phyloP scores from a whole-genome alignment of 805 yeast genomes.

The Suhomyces tanzawaensis region DNA sequence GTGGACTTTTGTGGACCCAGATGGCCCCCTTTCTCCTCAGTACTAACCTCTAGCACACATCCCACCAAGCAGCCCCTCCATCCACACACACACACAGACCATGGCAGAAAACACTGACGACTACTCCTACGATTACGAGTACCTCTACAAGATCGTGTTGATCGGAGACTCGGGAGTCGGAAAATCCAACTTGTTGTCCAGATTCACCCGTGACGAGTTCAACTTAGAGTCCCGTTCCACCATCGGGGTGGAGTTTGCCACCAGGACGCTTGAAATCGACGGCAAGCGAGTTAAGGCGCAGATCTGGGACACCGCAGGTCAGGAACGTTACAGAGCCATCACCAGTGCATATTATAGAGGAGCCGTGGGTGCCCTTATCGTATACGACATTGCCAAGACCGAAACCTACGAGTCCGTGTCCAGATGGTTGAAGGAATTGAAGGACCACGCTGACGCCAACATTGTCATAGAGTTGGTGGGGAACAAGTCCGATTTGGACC shows the following conservation, averaged over 20 bases:
- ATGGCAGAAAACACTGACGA: conserved; percentile 45
- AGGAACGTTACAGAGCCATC: conserved; percentile 96
- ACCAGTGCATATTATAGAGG: conserved; percentile 97
- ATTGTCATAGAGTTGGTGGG: conserved; percentile 93
- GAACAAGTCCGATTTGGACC: conserved; percentile 86
- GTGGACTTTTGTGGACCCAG: too few relatives aligned
- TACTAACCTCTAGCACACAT: too few relatives aligned
- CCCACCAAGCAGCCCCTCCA: too few relatives aligned
- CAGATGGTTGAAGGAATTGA: conserved; percentile 87
- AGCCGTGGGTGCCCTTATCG: conserved; percentile 95
- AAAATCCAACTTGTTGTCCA: conserved; percentile 85
- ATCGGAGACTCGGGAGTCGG: conserved; percentile 99
- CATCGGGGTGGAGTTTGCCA: conserved; percentile 97
- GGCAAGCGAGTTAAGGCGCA: conserved; percentile 85
- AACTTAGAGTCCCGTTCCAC: conserved; percentile 92
- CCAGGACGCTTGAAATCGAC: conserved; percentile 86
- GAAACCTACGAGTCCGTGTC: conserved; percentile 82
- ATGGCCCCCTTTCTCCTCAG: too few relatives aligned
- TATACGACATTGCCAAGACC: conserved; percentile 91
- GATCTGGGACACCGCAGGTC: conserved; percentile 99
- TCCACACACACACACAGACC: background rate
- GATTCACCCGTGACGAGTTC: conserved; percentile 95
- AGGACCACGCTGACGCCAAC: conserved; percentile 90
- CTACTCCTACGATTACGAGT: conserved; percentile 73
- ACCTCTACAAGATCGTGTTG: conserved; percentile 89